A percentile compares a stretch with the other conserved stretches of the same genome.
phyloP scores from a whole-genome alignment of 1,139 yeast species.

The Yamadazyma diddensiae region DNA sequence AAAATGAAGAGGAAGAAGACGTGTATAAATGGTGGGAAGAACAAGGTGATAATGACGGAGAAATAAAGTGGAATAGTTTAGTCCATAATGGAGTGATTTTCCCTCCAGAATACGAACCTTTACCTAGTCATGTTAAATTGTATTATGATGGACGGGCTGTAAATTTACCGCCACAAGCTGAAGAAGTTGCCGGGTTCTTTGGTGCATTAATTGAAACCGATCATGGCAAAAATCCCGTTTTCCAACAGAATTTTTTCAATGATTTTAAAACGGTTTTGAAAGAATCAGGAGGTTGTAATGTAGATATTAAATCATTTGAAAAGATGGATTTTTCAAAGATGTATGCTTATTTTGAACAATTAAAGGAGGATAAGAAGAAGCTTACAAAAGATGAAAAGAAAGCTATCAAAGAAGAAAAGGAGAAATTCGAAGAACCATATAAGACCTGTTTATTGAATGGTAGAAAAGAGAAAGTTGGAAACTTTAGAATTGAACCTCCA shows the following conservation, averaged over 20 bases:
- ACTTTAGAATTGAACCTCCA: conserved; percentile 93
- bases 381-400: conserved; percentile 73
- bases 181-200: conserved; percentile 94
- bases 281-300: conserved; percentile 63
- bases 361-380: conserved; percentile 70
- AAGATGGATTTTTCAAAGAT: conserved; percentile 81
- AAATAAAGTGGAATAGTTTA: conserved; percentile 80
- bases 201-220: conserved; percentile 88
- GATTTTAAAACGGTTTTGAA: conserved; percentile 72
- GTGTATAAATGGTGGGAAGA: conserved; percentile 87
- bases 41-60: conserved; percentile 63
- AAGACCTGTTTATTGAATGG: conserved; percentile 83
- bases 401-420: conserved; percentile 66
- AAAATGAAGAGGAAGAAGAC: conserved; percentile 58
- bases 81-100: conserved; percentile 90
- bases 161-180: conserved; percentile 73
- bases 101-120: conserved; percentile 87
- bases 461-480: conserved; percentile 87
- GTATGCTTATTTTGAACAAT: conserved; percentile 65
- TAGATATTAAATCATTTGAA: conserved; percentile 55
- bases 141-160: conserved; percentile 77
- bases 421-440: conserved; percentile 73
- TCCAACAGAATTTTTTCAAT: conserved; percentile 79
- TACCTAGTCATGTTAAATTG: conserved; percentile 77
- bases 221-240: conserved; percentile 82